phyloP scores from a whole-genome alignment of 371 early-diverging fungal genomes.

The Mucor plumbeus region DNA sequence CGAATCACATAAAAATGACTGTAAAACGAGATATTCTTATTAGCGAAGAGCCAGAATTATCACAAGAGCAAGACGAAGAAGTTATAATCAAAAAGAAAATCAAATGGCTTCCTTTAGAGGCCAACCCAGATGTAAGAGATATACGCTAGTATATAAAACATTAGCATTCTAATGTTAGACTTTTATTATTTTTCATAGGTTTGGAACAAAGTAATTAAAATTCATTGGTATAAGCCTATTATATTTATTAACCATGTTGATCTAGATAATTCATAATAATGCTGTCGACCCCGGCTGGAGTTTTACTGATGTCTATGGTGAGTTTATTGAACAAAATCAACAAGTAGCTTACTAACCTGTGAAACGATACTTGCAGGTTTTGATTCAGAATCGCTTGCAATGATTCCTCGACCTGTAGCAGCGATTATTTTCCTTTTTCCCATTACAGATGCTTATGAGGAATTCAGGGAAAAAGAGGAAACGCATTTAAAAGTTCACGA shows the following conservation, averaged over 20 bases:
- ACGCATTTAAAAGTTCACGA: conserved; percentile 53
- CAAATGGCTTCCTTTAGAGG: conserved; percentile 84
- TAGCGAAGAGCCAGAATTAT: neutral
- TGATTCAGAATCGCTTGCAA: conserved; percentile 77
- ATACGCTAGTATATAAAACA: neutral
- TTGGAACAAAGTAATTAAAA: conserved; percentile 62
- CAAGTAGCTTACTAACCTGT: neutral
- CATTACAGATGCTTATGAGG: conserved; percentile 63
- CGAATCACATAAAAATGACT: neutral
- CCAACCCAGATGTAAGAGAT: conserved; percentile 75
- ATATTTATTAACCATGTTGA: neutral
- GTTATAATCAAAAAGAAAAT: conserved; percentile 15
- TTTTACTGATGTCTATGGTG: conserved; percentile 69
- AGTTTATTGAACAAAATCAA: neutral
- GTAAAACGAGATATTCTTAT: neutral
- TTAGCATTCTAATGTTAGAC: too few species aligned
- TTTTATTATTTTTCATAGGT: conserved; percentile 42
- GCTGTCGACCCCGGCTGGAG: conserved; percentile 59
- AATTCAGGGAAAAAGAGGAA: conserved; percentile 59
- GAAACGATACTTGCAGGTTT: conserved; percentile 51
- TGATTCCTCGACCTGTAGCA: conserved; percentile 81
- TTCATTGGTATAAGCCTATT: neutral
- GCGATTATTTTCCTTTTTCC: conserved; percentile 86
- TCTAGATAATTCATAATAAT: conserved; percentile 60
- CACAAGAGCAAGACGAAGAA: conserved; percentile 1